Evolutionary conservation across 2,329 filamentous ascomycete genomes (phyloP).

Genomic region (Fonsecaea pedrosoi): DNA sequence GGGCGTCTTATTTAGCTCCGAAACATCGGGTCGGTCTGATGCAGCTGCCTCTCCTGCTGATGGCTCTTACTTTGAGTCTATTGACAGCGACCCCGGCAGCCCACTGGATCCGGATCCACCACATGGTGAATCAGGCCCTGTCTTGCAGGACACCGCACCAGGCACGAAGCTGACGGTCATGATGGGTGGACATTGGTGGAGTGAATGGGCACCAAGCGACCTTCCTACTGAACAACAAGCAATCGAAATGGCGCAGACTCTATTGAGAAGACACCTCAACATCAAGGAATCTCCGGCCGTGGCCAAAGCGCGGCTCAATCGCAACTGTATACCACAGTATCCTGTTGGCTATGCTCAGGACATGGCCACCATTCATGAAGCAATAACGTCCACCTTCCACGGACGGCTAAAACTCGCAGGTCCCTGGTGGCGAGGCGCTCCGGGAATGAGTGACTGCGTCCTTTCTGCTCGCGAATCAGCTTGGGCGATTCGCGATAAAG

Average conservation of each 20-base stretch:
- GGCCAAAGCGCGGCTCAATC: constrained; percentile 66
- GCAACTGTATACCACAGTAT: constrained; percentile 89
- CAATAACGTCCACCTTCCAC: constrained; percentile 63
- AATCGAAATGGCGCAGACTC: constrained; percentile 69
- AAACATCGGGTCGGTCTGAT: constrained; percentile 54
- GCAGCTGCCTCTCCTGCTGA: not conserved
- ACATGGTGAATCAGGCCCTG: not conserved
- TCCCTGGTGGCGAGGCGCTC: constrained; percentile 56
- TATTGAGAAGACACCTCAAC: constrained; percentile 76
- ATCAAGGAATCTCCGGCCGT: constrained; percentile 69
- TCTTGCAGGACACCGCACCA: constrained; percentile 60
- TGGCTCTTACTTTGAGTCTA: not conserved
- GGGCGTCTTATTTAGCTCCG: constrained; percentile 90
- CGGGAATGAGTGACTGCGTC: constrained; percentile 63
- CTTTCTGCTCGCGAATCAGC: constrained; percentile 63
- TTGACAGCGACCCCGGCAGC: not conserved
- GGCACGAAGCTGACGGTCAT: constrained; percentile 94
- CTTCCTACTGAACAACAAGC: constrained; percentile 72
- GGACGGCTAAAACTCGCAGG: constrained; percentile 70
- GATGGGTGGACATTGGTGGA: constrained; percentile 93
- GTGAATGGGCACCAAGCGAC: constrained; percentile 60
- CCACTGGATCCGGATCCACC: not conserved
- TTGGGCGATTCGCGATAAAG: constrained; percentile 35
- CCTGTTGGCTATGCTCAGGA: constrained; percentile 74
- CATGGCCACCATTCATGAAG: constrained; percentile 63